Base-by-base conservation (phyloP, 805 yeast genomes). In the Nakazawaea ernobii region DNA sequence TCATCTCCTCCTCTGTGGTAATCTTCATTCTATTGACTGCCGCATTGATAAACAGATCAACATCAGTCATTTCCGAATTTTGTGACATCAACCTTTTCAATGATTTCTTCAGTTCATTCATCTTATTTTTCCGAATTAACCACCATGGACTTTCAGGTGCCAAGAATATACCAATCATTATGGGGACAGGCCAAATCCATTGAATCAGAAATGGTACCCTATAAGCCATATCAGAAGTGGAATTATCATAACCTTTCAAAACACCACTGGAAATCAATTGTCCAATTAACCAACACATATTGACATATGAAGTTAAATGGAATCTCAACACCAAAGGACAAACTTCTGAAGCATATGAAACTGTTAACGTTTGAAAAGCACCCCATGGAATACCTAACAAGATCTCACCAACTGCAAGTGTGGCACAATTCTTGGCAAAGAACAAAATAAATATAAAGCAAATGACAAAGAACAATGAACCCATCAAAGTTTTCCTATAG, bases 101-200 rank as follows among this genome's bases (percentile, higher is more conserved):
- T 7, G 74, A 59, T 45, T 58, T 36, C 56, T 63, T 67, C 13
- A 85, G 84, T 9, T 72, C 72, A 0, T 63, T 67, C 15, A 55
- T 45, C 42, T 61, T 60, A 2, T 71, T 73, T 50, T 67, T 66
- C 46, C 72, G 68, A 4, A 73, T 69, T 39, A 76, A 60, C 77
- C 79, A 79, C 72, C 77, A 73, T 26, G 84, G 84, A 8, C 80
- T 74, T 49, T 79, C 83, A 8, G 84, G 84, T 36, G 80, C 74
- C 6, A 74, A 58, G 43, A 48, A 63, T 8, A 71, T 65, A 13
- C 70, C 68, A 45, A 67, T 54, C 24, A 70, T 53, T 24, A 79
- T 58, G 32, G 79, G 77, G 9, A 70, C 56, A 13, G 80, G 75
- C 82, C 82, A 80, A 3, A 69, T 58, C 84, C 84, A 80, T 61